These are phyloP conservation scores for Microsporum ferrugineum DNA, from an alignment of 2,329 filamentous ascomycete genomes.

Conservation along the genomic window DNA sequence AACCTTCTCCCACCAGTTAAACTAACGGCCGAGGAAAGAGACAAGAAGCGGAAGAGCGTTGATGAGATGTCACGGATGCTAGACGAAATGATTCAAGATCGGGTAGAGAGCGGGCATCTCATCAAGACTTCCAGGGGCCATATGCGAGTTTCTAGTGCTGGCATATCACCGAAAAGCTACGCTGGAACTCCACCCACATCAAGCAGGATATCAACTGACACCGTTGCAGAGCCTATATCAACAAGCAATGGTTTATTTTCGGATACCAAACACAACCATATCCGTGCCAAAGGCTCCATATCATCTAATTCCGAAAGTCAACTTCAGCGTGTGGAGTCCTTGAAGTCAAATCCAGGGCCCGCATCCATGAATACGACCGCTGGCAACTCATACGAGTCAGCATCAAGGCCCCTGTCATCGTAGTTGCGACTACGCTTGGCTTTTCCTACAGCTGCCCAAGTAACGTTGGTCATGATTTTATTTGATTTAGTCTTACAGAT, in stretches of 20 bases:
- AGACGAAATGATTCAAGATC: conserved; percentile 91
- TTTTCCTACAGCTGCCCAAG: neutral
- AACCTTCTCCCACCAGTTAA: conserved; percentile 19
- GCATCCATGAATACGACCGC: neutral
- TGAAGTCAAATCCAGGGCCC: neutral
- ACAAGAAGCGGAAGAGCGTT: conserved; percentile 55
- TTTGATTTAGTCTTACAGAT: neutral
- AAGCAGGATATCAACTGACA: neutral
- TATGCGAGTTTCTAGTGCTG: conserved; percentile 46
- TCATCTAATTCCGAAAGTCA: neutral
- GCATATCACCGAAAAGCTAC: conserved; percentile 18
- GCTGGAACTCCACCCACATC: neutral
- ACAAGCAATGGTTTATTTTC: neutral
- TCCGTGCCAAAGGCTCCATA: neutral
- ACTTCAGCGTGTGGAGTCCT: neutral
- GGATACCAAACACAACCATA: neutral
- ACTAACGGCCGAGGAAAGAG: conserved; percentile 23
- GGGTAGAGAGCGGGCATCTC: conserved; percentile 64
- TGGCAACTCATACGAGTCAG: neutral
- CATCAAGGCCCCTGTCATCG: neutral
- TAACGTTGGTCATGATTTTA: neutral
- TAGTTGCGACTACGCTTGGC: neutral
- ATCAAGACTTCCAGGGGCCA: conserved; percentile 45
- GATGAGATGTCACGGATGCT: conserved; percentile 90
- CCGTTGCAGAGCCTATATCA: neutral